Evolutionary conservation across 2,329 filamentous ascomycete species (phyloP), one percentile per base, ranked within the genome.

Genomic region (Diaporthe citriasiana): DNA sequence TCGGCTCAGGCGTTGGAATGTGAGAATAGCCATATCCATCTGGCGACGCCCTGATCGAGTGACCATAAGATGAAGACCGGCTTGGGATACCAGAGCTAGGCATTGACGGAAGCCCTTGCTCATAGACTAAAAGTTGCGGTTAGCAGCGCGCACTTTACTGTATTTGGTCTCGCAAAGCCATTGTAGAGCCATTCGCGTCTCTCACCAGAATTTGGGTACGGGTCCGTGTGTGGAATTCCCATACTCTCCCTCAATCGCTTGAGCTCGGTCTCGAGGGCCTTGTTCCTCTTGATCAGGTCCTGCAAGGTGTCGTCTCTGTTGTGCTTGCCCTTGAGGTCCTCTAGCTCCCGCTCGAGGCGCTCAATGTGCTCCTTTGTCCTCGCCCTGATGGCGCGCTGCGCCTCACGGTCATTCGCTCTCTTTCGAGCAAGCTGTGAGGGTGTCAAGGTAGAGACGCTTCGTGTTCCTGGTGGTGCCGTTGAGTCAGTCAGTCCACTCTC

Each of bases 391-490:
- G 94, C 94, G 66, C 95, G 90, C 84, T 98, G 95, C 55, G 95
- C 95, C 83, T 97, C 94, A 76, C 95, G 91, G 82, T 98, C 95
- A 85, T 98, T 98, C 79, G 94, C 94, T 77, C 95, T 89, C 86
- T 98, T 98, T 83, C 95, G 93, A 40, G 93, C 94, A 74, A 98
- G 89, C 84, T 98, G 95, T 76, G 95, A 93, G 8, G 95, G 93
- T 15, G 94, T 97, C 81, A 98, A 88, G 79, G 94, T 96, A 76
- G 95, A 94, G 72, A 97, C 95, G 76, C 94, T 95, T 77, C 95
- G 91, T 74, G 93, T 89, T 63, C 89, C 89, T 88, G 57, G 65
- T 50, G 69, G 47, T 25, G 59, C 65, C 63, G 75, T 74, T 73
- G 72, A 74, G 57, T 66, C 66, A 74, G 70, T 74, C 66, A 70